Conservation (phyloP, 1,284 basidiomycete genomes). For the Ceratobasidium papillatum region DNA sequence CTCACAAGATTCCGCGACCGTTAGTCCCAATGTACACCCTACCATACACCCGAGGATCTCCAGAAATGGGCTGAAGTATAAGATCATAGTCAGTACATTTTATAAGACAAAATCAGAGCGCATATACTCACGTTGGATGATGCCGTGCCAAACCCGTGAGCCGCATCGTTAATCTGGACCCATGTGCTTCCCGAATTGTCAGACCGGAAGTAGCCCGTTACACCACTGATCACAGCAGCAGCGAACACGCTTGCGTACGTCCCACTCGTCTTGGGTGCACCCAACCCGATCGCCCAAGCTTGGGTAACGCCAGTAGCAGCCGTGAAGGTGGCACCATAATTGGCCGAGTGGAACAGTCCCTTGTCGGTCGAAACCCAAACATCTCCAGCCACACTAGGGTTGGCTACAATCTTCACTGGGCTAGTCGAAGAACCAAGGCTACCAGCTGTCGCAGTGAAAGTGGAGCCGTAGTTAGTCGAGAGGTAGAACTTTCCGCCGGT, state of each 20-base stretch:
- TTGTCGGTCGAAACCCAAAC: constrained; percentile 69
- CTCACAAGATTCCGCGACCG: constrained; percentile 70
- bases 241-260: constrained; percentile 66
- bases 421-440: constrained; percentile 60
- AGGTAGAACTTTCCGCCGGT: constrained; percentile 65
- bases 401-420: constrained; percentile 63
- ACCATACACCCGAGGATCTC: not conserved
- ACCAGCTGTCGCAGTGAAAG: constrained; percentile 57
- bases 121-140: constrained; percentile 53
- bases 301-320: constrained; percentile 53
- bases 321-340: constrained; percentile 62
- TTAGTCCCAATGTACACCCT: constrained; percentile 71
- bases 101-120: constrained; percentile 47
- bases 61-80: too few species aligned
- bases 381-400: constrained; percentile 62
- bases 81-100: too few species aligned
- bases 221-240: constrained; percentile 61
- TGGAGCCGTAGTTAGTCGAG: constrained; percentile 63
- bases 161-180: constrained; percentile 66
- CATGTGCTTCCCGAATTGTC: constrained; percentile 67
- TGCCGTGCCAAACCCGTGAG: constrained; percentile 67
- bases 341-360: constrained; percentile 68
- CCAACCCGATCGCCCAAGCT: constrained; percentile 66
- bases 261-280: constrained; percentile 60
- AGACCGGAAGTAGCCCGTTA: constrained; percentile 64